phyloP scores from a whole-genome alignment of 2,329 filamentous ascomycete species.

The Fusarium veterinarium region DNA sequence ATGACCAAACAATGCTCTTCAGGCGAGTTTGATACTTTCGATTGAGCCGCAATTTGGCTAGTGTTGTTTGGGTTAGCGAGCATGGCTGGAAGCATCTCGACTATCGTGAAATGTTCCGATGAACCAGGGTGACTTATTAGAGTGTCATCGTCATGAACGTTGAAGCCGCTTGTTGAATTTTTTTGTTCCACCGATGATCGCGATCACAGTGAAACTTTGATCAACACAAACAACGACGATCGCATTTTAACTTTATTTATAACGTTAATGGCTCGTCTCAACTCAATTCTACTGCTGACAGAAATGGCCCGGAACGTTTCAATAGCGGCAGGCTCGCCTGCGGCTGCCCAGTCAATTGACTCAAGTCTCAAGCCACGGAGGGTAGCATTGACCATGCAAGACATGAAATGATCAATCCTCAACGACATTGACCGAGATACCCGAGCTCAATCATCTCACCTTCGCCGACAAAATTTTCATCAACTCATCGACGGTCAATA shows the following conservation, averaged over 20 bases:
- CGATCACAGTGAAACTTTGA: background rate
- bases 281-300: too few relatives aligned
- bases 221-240: background rate
- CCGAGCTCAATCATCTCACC: background rate
- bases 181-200: too few relatives aligned
- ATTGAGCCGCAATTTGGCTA: background rate
- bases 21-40: accelerated
- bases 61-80: background rate
- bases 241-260: background rate
- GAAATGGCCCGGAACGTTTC: accelerated
- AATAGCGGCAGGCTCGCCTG: background rate
- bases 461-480: background rate
- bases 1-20: accelerated
- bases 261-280: background rate
- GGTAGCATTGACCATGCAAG: background rate
- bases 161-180: too few relatives aligned
- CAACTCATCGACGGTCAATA: background rate
- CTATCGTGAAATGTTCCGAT: background rate
- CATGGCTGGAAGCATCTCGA: background rate
- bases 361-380: background rate
- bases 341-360: background rate
- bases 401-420: background rate
- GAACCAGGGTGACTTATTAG: background rate
- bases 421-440: background rate
- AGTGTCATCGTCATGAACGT: background rate